Evolutionary conservation across 1,139 yeast genomes (phyloP).

Genomic region (Geotrichum siamense): DNA sequence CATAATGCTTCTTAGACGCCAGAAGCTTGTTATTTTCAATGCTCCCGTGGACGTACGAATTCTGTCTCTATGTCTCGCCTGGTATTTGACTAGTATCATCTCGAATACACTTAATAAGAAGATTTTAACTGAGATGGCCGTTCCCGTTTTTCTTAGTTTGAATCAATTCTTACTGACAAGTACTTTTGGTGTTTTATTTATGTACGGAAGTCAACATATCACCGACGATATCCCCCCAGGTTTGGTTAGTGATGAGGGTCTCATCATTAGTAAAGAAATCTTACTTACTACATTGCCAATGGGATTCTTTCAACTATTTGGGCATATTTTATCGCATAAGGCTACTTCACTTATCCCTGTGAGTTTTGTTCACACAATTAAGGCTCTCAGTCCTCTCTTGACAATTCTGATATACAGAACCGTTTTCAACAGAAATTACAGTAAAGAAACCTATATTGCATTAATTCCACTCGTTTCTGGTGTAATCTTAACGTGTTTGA

Average conservation of each 20-base stretch:
- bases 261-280: slow-evolving; percentile 46
- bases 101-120: slow-evolving; percentile 76
- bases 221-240: slow-evolving; percentile 27
- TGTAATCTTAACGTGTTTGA: slow-evolving; percentile 71
- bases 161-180: slow-evolving; percentile 72
- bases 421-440: slow-evolving; percentile 51
- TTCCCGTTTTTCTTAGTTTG: slow-evolving; percentile 81
- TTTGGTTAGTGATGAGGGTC: slow-evolving; percentile 35
- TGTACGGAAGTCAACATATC: slow-evolving; percentile 24
- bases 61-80: slow-evolving; percentile 50
- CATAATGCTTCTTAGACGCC: slow-evolving; percentile 5
- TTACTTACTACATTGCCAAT: slow-evolving; percentile 73
- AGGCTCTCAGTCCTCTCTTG: slow-evolving; percentile 79
- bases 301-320: slow-evolving; percentile 88
- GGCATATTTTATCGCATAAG: slow-evolving; percentile 83
- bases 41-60: slow-evolving; percentile 37
- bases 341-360: slow-evolving; percentile 87
- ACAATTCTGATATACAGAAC: slow-evolving; percentile 76
- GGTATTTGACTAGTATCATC: slow-evolving; percentile 79
- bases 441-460: slow-evolving; percentile 63
- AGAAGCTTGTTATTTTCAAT: not conserved
- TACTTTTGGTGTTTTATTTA: slow-evolving; percentile 45
- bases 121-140: slow-evolving; percentile 58
- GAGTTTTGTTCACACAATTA: slow-evolving; percentile 83
- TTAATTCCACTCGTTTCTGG: slow-evolving; percentile 72